Evolutionary conservation across 2,329 filamentous ascomycete genomes (phyloP).

Genomic region (Trichoderma sp.): DNA sequence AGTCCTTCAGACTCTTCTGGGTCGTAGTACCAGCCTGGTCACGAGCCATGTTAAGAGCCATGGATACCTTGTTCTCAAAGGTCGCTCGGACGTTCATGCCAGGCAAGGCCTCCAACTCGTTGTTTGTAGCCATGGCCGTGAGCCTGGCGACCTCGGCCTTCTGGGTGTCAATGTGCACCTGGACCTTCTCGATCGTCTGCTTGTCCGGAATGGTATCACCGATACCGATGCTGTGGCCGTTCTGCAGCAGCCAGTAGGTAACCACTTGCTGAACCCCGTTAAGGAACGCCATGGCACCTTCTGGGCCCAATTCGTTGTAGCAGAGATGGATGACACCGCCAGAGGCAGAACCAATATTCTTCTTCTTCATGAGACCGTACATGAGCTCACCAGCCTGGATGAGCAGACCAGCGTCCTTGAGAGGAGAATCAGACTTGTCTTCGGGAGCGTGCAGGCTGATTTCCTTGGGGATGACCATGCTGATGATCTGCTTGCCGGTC

Average conservation of each 20-base stretch:
- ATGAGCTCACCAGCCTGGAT: constrained; percentile 87
- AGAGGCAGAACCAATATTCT: constrained; percentile 84
- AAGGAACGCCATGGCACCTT: constrained; percentile 89
- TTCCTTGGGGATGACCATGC: constrained; percentile 84
- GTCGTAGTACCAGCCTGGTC: constrained; percentile 93
- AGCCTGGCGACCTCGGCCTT: constrained; percentile 79
- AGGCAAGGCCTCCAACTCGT: constrained; percentile 86
- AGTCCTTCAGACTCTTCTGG: constrained; percentile 87
- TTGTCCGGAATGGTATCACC: constrained; percentile 96
- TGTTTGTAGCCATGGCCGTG: constrained; percentile 77
- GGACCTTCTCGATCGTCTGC: constrained; percentile 79
- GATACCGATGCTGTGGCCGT: constrained; percentile 97
- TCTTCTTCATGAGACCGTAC: constrained; percentile 90
- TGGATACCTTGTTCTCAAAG: constrained; percentile 96
- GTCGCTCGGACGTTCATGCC: constrained; percentile 99
- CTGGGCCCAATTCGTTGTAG: constrained; percentile 89
- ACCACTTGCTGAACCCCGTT: constrained; percentile 93
- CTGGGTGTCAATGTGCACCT: constrained; percentile 76
- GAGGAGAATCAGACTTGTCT: constrained; percentile 60
- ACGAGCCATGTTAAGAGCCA: constrained; percentile 91
- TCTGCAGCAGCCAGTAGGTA: constrained; percentile 95
- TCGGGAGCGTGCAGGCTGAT: constrained; percentile 77
- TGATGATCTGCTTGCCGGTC: constrained; percentile 98
- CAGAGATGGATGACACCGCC: constrained; percentile 94
- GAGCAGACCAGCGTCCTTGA: constrained; percentile 76